Base-by-base conservation (phyloP, 345 rosid genomes). In the Kandelia obovata region DNA sequence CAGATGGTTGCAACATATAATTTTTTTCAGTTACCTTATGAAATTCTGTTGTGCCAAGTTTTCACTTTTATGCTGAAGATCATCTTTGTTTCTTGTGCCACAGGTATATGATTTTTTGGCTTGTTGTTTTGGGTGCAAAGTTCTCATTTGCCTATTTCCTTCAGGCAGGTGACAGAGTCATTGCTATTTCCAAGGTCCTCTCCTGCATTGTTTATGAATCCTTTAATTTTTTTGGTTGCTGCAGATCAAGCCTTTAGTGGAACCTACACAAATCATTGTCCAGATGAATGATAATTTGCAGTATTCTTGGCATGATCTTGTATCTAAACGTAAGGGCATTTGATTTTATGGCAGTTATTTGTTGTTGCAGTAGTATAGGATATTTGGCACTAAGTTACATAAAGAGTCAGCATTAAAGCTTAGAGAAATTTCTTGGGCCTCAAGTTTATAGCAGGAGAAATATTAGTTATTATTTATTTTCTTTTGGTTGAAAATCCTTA, bases 271-370 rank as follows among this genome's bases (percentile, higher is more conserved):
- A 80, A 57, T 20, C 53, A 83, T 95, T 69, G 80, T 92, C 61
- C 5, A 17, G 7, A 85, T 82, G 85, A 72, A 76, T 7, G 73
- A 79, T 72, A 28, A 71, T 70, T 62, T 94, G 58, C 32, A 66
- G 47, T 95, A 95, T 73, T 95, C 99, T 32, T 95, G 99, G 99
- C 99, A 95, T 82, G 99, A 95, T 83, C 72, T 95, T 77, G 93
- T 95, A 65, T 95, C 97, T 52, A 76, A 74, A 85, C 65, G 98
- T 94, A 84, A 77, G 87, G 39, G 32, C 66, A 46, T 31, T 68
- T 68, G 31, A 65, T 56, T 23, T 56, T 25, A 8, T 11, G 59
- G 26, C 28, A 10, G 15, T 13, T 56, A 15, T 56, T 26, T 21
- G 15, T 26, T 23, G 28, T 55, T 55, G 58, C 58, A 55, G 28